A percentile compares a stretch with the other conserved stretches of the same genome.
phyloP scores from a whole-genome alignment of 176 grass and related monocot genomes.

The Oryza coarctata region DNA sequence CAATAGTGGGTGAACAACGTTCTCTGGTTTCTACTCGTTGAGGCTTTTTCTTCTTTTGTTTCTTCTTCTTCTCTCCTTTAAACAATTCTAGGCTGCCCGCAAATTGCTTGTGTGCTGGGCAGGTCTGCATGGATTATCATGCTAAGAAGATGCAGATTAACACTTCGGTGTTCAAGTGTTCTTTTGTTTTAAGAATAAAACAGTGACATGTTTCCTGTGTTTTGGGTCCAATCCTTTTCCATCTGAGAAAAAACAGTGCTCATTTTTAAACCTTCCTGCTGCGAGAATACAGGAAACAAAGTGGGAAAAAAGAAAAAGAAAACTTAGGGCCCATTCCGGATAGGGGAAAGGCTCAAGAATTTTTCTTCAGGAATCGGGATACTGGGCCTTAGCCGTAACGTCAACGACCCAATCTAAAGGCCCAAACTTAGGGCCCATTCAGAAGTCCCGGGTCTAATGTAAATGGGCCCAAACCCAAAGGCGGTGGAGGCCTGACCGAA shows the following conservation, averaged over 20 bases:
- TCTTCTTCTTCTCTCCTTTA: no score
- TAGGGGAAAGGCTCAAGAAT: no score
- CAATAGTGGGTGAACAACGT: no score
- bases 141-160: no score
- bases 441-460: neutral
- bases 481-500: conserved; percentile 31
- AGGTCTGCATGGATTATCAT: neutral
- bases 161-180: neutral
- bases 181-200: neutral
- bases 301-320: neutral
- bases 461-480: neutral
- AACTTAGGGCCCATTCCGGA: no score
- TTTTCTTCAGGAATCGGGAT: no score
- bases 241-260: neutral
- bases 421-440: neutral
- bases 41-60: no score
- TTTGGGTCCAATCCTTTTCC: neutral
- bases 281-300: neutral
- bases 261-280: neutral
- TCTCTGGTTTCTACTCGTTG: no score
- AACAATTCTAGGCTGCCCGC: no score
- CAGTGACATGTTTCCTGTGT: neutral
- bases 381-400: neutral
- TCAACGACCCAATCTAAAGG: neutral
- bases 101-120: no score